phyloP scores from a whole-genome alignment of 192 early-diverging fungal species.

The Backusella parvicylindrica region DNA sequence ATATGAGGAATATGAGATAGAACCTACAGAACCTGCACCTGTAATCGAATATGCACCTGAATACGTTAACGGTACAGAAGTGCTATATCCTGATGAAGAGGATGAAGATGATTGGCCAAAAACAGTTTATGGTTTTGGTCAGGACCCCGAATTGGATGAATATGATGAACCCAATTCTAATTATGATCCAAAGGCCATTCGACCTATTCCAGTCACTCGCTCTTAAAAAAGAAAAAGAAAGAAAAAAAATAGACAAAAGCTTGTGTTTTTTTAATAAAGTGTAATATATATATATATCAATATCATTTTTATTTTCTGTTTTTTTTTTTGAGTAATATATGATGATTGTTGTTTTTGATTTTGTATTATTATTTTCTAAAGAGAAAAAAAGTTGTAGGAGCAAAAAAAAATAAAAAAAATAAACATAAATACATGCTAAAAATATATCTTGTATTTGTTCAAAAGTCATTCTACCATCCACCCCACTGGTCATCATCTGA shows the following conservation, averaged over 20 bases:
- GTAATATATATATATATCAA: constrained; percentile 5
- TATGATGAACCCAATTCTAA: not conserved
- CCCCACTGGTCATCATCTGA: constrained; percentile 12
- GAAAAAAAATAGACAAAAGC: not conserved
- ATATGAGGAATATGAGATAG: not conserved
- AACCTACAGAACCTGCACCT: constrained; percentile 9
- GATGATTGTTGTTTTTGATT: not conserved
- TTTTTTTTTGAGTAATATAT: not conserved
- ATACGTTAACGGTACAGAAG: not conserved
- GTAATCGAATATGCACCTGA: not conserved
- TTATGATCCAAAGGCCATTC: not conserved
- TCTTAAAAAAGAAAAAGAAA: not conserved
- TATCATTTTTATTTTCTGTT: not conserved
- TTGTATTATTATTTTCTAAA: not conserved
- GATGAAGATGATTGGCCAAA: constrained; percentile 15
- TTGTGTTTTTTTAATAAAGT: not conserved
- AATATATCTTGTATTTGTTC: not conserved
- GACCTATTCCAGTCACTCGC: not conserved
- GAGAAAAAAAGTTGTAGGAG: not conserved
- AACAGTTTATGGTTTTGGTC: not conserved
- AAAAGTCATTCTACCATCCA: constrained; percentile 4
- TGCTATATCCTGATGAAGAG: not conserved
- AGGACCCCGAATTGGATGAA: not conserved
- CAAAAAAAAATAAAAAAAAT: not conserved
- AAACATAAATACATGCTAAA: not conserved